Base-by-base conservation (phyloP, 2,329 filamentous ascomycete genomes). In the Acarospora socialis region DNA sequence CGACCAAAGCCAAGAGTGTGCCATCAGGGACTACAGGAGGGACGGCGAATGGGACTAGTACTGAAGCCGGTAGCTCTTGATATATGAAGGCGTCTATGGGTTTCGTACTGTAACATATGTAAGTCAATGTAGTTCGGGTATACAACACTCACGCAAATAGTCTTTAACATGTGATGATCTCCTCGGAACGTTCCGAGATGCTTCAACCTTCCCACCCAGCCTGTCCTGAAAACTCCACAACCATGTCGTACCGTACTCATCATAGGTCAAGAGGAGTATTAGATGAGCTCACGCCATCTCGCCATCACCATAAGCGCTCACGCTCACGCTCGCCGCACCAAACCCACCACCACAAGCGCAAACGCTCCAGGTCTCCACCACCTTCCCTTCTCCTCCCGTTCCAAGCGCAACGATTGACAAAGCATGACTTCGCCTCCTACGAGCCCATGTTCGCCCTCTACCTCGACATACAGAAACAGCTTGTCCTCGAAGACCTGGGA, bases 401-500 rank as follows among this genome's bases (percentile, higher is more conserved):
- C 46, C 61, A 66, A 31, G 74, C 81, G 3, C 66, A 68, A 8
- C 61, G 63, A 25, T 63, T 94, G 4, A 69, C 67, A 5, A 86
- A 79, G 48, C 63, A 67, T 32, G 81, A 92, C 42, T 62, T 78
- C n/a, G 54, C 59, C 1, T 46, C 57, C 0, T 84, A 82, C 47
- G 66, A 68, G 39, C 69, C 78, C 0, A 61, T 94, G 37, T 81
- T 94, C 41, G 81, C 76, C 10, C 71, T 81, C 28, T 95, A 94
- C 46, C 66, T 95, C 16, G 80, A 86, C 45, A 70, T 93, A 20
- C 87, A 95, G 55, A 94, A 94, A 57, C 66, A 73, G 22, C 66
- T 80, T 23, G 59, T 77, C 32, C 59, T 92, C 1, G 65, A 74
- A 12, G 66, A 70, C 7, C 62, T 95, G 43, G 68, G 73, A 34